Base-by-base conservation (phyloP, 768 basidiomycete genomes). In the Boletus vermiculosoides region DNA sequence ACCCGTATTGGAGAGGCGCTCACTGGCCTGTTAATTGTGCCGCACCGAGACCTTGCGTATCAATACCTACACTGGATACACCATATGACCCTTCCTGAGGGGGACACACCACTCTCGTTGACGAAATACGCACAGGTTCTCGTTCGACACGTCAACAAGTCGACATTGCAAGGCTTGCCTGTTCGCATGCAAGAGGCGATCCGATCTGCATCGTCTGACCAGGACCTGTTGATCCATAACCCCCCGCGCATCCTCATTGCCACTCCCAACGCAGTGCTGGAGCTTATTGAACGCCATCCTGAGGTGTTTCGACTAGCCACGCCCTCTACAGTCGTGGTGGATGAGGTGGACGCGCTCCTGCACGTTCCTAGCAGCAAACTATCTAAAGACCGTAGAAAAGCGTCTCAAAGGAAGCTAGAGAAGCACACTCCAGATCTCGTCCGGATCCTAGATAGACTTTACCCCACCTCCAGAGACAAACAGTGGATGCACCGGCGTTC, bases 261-360 rank as follows among this genome's bases (percentile, higher is more conserved):
- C 40, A 92, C 90, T 2, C 88, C 89, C 7, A 83, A 86, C 58
- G 87, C 86, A 6, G 59, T 88, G 5, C 65, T 83, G 62, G 88
- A 88, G 47, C 74, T 84, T 30, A 74, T 81, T 25, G 69, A 78
- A 40, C 64, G 69, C 52, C 78, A 83, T 45, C 63, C 76, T 1
- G 63, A 72, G 20, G 77, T 73, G 15, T 68, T 89, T 20, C 75
- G 77, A 52, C 58, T 88, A 47, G 62, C 69, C 7, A 71, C 70
- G 48, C 71, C 88, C 50, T 80, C 80, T 15, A 80, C 79, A 2
- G 78, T 92, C 46, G 83, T 85, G 36, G 83, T 91, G 53, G 90
- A 92, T 60, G 90, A 92, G 67, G 85, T 83, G 46, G 90, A 92
- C 64, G 87, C 85, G 68, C 73, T 91, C 40, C 75, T 92, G 52